phyloP scores from a whole-genome alignment of 805 yeast species.

The Tetrapisispora iriomotensis region DNA sequence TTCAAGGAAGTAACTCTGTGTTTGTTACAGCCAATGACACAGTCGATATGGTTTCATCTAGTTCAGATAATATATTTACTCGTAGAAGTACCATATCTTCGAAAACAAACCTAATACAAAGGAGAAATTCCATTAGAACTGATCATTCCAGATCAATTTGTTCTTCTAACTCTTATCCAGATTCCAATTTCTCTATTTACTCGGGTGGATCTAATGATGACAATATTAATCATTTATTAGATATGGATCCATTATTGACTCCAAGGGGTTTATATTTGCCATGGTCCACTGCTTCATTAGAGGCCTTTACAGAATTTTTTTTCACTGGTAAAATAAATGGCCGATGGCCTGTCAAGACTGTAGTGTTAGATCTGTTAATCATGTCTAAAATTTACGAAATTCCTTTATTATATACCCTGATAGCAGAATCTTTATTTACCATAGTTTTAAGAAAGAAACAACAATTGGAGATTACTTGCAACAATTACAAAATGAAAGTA shows the following conservation, averaged over 20 bases:
- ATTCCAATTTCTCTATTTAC: background rate
- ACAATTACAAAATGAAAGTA: conserved; percentile 14
- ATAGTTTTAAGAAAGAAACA: conserved; percentile 60
- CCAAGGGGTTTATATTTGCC: conserved; percentile 68
- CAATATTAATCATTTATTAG: conserved; percentile 3
- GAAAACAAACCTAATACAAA: background rate
- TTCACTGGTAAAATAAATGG: conserved; percentile 73
- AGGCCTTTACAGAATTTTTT: conserved; percentile 60
- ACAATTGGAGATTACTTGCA: conserved; percentile 25
- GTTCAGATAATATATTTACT: background rate
- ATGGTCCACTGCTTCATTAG: conserved; percentile 48
- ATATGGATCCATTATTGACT: conserved; percentile 50
- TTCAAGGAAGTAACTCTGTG: background rate
- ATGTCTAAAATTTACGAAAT: conserved; percentile 58
- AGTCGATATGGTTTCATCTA: background rate
- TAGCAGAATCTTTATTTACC: conserved; percentile 59
- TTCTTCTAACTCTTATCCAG: background rate
- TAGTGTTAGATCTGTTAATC: conserved; percentile 52
- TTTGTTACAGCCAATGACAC: background rate
- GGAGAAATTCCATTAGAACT: background rate
- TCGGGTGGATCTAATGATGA: background rate
- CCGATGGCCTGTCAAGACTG: conserved; percentile 60
- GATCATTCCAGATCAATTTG: background rate
- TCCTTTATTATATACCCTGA: conserved; percentile 59
- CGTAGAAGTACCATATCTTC: background rate